These are phyloP conservation scores for Zymoseptoria pseudotritici DNA, from an alignment of 2,329 filamentous ascomycete genomes.

Conservation along the genomic window DNA sequence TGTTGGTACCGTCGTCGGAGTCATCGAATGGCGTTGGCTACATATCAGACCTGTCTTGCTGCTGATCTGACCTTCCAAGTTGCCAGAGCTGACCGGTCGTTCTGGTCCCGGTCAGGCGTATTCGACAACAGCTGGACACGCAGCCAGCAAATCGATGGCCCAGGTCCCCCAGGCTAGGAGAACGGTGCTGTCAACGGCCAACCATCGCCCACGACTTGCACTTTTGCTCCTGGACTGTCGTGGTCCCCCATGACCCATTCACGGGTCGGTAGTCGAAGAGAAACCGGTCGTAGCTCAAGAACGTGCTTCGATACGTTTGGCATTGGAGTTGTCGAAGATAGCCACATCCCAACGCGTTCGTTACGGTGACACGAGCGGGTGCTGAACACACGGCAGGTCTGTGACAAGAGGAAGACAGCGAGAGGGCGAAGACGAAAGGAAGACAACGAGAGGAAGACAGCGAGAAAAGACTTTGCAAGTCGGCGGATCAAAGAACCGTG, in stretches of 20 bases:
- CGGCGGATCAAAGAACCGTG: too few relatives aligned
- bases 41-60: not conserved
- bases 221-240: not conserved
- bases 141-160: not conserved
- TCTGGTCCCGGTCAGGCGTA: not conserved
- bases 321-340: not conserved
- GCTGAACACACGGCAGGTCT: not conserved
- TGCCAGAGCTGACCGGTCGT: not conserved
- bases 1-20: not conserved
- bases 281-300: not conserved
- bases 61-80: not conserved
- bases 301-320: not conserved
- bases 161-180: not conserved
- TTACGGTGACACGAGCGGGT: not conserved
- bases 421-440: not conserved
- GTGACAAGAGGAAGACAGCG: not conserved
- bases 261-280: not conserved
- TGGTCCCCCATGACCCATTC: not conserved
- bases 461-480: not conserved
- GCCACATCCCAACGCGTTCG: not conserved
- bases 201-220: not conserved
- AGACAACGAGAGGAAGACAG: too few relatives aligned
- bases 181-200: not conserved
- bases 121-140: not conserved
- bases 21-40: not conserved